Evolutionary conservation across 2,329 filamentous ascomycete species (phyloP).

Genomic region (Colletotrichum phormii): DNA sequence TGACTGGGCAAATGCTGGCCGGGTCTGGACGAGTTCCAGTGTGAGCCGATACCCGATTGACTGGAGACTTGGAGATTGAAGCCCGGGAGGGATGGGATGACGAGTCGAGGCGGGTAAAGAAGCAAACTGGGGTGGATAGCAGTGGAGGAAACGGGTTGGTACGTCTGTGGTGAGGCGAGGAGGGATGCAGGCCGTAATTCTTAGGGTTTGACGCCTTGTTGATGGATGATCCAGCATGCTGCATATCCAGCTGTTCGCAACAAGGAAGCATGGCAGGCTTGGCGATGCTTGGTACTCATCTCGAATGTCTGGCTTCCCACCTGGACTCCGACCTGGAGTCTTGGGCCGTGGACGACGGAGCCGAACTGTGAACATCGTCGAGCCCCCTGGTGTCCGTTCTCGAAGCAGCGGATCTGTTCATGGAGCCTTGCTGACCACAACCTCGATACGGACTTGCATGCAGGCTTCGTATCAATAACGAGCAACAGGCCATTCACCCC

Average conservation of each 20-base stretch:
- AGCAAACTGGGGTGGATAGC: neutral
- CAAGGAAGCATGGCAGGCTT: slow-evolving; percentile 17
- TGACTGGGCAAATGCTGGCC: neutral
- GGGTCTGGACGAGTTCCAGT: neutral
- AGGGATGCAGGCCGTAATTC: neutral
- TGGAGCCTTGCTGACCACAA: neutral
- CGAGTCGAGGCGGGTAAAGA: slow-evolving; percentile 23
- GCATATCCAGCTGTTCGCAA: neutral
- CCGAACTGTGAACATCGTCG: neutral
- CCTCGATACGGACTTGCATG: neutral
- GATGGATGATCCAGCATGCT: neutral
- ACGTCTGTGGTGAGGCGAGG: neutral
- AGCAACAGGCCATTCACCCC: neutral
- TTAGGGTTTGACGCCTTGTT: neutral
- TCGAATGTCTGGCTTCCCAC: neutral
- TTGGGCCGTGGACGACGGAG: neutral
- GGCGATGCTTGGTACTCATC: slow-evolving; percentile 11
- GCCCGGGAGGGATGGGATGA: slow-evolving; percentile 5
- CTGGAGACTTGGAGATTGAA: slow-evolving; percentile 19
- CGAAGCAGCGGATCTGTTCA: slow-evolving; percentile 20
- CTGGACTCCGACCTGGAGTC: neutral
- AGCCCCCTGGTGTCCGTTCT: slow-evolving; percentile 15
- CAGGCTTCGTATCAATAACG: neutral
- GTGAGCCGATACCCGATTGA: slow-evolving; percentile 22
- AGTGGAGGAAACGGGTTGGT: slow-evolving; percentile 7